phyloP scores from a whole-genome alignment of 2,329 filamentous ascomycete genomes.

The Fusarium marasasianum region DNA sequence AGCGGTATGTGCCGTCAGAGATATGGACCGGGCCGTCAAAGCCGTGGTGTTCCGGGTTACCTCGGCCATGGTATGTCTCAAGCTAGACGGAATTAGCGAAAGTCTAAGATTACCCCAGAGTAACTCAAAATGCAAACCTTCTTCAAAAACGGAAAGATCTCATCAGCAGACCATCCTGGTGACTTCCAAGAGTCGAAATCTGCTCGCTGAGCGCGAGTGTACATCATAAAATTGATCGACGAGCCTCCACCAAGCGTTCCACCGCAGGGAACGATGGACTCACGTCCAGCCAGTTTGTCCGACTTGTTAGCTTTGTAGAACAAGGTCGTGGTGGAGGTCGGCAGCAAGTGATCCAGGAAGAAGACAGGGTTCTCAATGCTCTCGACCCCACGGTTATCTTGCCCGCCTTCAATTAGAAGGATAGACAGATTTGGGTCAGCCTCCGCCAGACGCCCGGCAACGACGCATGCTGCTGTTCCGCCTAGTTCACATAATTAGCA shows the following conservation, averaged over 20 bases:
- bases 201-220: conserved; percentile 44
- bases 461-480: conserved; percentile 45
- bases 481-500: conserved; percentile 32
- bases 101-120: not conserved
- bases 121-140: conserved; percentile 33
- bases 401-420: conserved; percentile 46
- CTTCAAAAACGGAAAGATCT: conserved; percentile 45
- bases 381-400: conserved; percentile 41
- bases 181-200: conserved; percentile 50
- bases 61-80: conserved; percentile 65
- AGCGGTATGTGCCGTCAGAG: conserved; percentile 59
- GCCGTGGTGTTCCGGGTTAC: conserved; percentile 59
- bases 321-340: conserved; percentile 36
- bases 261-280: conserved; percentile 42
- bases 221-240: conserved; percentile 48
- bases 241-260: conserved; percentile 46
- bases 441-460: conserved; percentile 45
- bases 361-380: conserved; percentile 43
- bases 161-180: conserved; percentile 47
- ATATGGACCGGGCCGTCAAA: conserved; percentile 64
- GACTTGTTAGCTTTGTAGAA: conserved; percentile 43
- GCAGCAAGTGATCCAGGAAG: conserved; percentile 37
- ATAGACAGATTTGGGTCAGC: conserved; percentile 43
- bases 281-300: conserved; percentile 35
- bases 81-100: conserved; percentile 45